phyloP scores from a whole-genome alignment of 441 rosid species.

The Eruca vesicaria region DNA sequence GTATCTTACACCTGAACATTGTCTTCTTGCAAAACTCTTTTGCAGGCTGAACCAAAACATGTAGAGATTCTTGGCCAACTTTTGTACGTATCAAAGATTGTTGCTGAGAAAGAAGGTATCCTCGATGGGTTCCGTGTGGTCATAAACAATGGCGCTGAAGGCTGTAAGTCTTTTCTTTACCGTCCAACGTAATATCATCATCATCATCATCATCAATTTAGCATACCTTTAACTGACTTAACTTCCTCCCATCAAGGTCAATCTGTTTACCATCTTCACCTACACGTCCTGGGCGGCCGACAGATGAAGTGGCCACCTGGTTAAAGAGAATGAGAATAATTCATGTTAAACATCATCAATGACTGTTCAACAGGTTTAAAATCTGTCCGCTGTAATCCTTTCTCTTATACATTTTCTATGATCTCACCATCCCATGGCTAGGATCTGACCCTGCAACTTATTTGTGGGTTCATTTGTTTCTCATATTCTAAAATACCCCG shows the following conservation, averaged over 20 bases:
- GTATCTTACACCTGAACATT: conserved; percentile 8
- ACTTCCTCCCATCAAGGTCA: conserved; percentile 51
- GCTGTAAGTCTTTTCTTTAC: conserved; percentile 49
- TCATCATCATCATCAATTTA: neutral
- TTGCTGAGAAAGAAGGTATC: conserved; percentile 91
- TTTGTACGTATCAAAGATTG: conserved; percentile 68
- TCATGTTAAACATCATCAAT: neutral
- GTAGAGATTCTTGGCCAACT: conserved; percentile 70
- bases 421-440: no score
- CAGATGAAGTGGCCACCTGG: conserved; percentile 95
- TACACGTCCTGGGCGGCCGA: conserved; percentile 78
- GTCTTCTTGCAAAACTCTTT: neutral
- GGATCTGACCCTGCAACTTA: no score
- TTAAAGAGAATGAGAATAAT: conserved; percentile 22
- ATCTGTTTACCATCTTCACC: conserved; percentile 89
- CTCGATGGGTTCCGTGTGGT: conserved; percentile 81
- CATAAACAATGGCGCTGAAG: conserved; percentile 75
- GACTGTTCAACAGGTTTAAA: conserved; percentile 1
- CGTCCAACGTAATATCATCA: neutral
- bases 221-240: neutral
- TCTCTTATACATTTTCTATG: no score
- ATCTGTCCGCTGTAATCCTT: no score
- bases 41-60: conserved; percentile 75
- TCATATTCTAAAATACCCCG: no score
- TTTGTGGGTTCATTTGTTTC: no score